Evolutionary conservation across 164 flowering plant species (phyloP).

Genomic region (Berberis vulgaris): DNA sequence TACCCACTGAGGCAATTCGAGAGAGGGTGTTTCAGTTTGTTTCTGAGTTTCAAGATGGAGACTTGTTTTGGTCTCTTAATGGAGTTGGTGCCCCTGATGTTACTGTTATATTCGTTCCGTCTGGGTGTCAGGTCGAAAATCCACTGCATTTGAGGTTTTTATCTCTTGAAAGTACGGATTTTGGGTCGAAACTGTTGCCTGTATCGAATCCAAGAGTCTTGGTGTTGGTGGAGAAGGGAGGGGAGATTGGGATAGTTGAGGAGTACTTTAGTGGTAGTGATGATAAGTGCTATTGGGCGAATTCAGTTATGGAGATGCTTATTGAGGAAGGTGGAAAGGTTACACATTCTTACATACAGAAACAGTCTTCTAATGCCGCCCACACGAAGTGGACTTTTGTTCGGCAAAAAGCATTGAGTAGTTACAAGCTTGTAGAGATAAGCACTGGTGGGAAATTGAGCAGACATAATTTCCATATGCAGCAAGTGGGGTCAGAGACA

Average conservation of each 20-base stretch:
- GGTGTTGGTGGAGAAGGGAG: constrained; percentile 87
- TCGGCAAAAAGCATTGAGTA: constrained; percentile 68
- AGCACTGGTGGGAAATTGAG: constrained; percentile 84
- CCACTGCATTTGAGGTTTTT: constrained; percentile 46
- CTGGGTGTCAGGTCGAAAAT: constrained; percentile 44
- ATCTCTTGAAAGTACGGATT: constrained; percentile 38
- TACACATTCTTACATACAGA: constrained; percentile 69
- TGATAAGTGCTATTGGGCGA: constrained; percentile 62
- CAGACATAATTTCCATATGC: constrained; percentile 80
- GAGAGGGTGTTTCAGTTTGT: constrained; percentile 36
- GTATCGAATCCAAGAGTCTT: constrained; percentile 79
- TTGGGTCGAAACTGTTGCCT: constrained; percentile 39
- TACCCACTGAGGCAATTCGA: constrained; percentile 22
- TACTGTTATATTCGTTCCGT: constrained; percentile 64
- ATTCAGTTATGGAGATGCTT: constrained; percentile 66
- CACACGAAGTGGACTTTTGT: constrained; percentile 86
- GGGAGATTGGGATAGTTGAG: constrained; percentile 70
- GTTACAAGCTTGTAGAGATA: constrained; percentile 62
- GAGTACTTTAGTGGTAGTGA: constrained; percentile 47
- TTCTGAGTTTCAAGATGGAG: constrained; percentile 38
- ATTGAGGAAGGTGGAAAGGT: constrained; percentile 61
- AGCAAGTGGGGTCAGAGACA: constrained; percentile 79
- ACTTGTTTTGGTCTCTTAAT: constrained; percentile 85
- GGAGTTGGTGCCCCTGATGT: constrained; percentile 85
- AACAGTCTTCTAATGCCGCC: constrained; percentile 55